Evolutionary conservation across 1,284 basidiomycete species (phyloP).

Genomic region (Rhizoctonia solani): DNA sequence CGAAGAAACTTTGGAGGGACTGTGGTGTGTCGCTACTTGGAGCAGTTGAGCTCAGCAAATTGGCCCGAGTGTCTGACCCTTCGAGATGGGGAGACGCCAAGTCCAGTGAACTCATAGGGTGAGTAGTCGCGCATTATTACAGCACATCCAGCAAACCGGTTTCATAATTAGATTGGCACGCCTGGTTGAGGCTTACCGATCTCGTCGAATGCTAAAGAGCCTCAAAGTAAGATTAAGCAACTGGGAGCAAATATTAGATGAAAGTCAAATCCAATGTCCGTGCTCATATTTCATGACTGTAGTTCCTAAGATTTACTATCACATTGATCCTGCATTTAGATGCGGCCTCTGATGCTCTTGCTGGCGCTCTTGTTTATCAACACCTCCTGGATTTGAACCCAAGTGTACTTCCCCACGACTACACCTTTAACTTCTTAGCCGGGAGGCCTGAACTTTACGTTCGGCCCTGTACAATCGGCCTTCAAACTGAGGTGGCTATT

Average conservation of each 20-base stretch:
- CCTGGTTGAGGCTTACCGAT: constrained; percentile 3
- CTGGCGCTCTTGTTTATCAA: constrained; percentile 10
- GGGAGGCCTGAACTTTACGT: not conserved
- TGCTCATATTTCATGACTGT: not conserved
- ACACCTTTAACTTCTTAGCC: constrained; percentile 6
- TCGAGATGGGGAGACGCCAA: constrained; percentile 7
- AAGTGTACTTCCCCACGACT: not conserved
- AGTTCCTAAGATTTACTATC: not conserved
- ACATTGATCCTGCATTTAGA: not conserved
- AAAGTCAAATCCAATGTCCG: constrained; percentile 4
- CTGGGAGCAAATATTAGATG: constrained; percentile 7
- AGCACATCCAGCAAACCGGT: not conserved
- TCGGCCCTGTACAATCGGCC: not conserved
- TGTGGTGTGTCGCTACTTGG: constrained; percentile 12
- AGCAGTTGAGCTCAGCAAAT: constrained; percentile 4
- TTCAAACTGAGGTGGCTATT: not conserved
- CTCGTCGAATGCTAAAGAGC: not conserved
- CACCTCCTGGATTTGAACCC: not conserved
- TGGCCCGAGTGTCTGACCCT: constrained; percentile 6
- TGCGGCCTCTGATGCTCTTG: constrained; percentile 22
- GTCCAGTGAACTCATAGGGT: not conserved
- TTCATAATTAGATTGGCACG: constrained; percentile 1
- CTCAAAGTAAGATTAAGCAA: constrained; percentile 4
- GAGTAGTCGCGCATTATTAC: not conserved
- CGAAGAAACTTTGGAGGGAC: constrained; percentile 26